Conservation (phyloP, 2,329 filamentous ascomycete species). For the Alternaria longipes region DNA sequence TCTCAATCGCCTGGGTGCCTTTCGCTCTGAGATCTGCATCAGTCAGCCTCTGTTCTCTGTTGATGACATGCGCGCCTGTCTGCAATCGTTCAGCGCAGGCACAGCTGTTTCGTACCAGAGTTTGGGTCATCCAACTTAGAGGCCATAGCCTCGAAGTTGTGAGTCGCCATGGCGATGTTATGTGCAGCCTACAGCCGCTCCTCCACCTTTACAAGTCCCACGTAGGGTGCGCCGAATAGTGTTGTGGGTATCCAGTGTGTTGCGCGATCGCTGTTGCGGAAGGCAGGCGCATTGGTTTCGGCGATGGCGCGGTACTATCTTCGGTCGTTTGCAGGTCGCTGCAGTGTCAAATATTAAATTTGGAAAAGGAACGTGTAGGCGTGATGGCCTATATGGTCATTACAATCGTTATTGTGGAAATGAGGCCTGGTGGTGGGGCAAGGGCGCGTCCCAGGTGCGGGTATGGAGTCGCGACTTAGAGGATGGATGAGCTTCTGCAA, state of each 20-base stretch:
- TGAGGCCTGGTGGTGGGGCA: constrained; percentile 33
- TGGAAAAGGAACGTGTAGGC: constrained; percentile 35
- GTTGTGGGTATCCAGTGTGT: constrained; percentile 25
- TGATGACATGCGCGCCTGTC: constrained; percentile 8
- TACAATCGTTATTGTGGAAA: constrained; percentile 42
- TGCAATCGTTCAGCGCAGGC: neutral
- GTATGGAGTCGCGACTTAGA: constrained; percentile 37
- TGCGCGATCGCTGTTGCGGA: constrained; percentile 23
- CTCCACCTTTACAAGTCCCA: constrained; percentile 22
- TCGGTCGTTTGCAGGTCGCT: constrained; percentile 15
- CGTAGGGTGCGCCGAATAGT: constrained; percentile 10
- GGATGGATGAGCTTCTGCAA: constrained; percentile 29
- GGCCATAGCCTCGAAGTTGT: constrained; percentile 58
- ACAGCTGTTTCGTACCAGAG: constrained; percentile 39
- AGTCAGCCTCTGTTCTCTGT: constrained; percentile 27
- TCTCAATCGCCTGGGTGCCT: constrained; percentile 80
- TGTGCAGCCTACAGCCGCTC: constrained; percentile 38
- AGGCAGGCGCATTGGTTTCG: constrained; percentile 39
- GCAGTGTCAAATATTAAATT: constrained; percentile 28
- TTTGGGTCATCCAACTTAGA: constrained; percentile 57
- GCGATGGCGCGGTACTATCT: constrained; percentile 24
- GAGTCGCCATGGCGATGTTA: constrained; percentile 46
- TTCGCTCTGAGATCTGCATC: constrained; percentile 79
- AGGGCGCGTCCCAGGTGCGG: constrained; percentile 44
- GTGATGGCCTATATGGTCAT: constrained; percentile 34